Percentiles rank a stretch among this genome's conserved stretches.
phyloP scores from a whole-genome alignment of 2,329 filamentous ascomycete species.

The Fusarium floridanum region DNA sequence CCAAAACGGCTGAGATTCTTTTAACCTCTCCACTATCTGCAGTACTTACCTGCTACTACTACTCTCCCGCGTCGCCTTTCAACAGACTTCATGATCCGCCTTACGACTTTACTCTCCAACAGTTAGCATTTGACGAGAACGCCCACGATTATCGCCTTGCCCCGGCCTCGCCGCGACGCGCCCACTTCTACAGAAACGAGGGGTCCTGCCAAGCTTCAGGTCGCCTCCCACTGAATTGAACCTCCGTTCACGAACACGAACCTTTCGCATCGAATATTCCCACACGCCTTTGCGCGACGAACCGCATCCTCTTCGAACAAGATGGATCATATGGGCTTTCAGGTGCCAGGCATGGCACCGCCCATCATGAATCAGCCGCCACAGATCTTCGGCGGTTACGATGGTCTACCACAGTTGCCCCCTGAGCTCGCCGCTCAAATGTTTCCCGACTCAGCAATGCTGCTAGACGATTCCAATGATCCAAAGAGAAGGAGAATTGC shows the following conservation, averaged over 20 bases:
- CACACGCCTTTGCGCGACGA: not conserved
- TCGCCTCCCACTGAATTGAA: conserved; percentile 25
- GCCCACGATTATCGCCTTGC: not conserved
- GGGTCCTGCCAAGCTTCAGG: not conserved
- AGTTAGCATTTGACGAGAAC: not conserved
- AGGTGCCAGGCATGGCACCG: conserved; percentile 69
- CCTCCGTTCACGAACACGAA: conserved; percentile 16
- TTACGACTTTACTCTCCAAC: conserved; percentile 6
- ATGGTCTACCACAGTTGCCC: conserved; percentile 69
- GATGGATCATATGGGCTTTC: conserved; percentile 67
- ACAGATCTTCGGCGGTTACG: conserved; percentile 77
- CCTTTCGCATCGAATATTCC: conserved; percentile 9
- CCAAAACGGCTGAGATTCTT: conserved; percentile 33
- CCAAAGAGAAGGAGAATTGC: conserved; percentile 91
- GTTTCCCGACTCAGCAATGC: conserved; percentile 67
- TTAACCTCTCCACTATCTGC: conserved; percentile 29
- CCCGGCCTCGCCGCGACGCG: conserved; percentile 10
- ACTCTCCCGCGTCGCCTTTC: not conserved
- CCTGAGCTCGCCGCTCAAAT: conserved; percentile 71
- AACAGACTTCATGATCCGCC: conserved; percentile 12
- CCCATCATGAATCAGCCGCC: conserved; percentile 75
- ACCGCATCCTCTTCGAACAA: conserved; percentile 7
- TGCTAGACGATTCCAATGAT: conserved; percentile 79
- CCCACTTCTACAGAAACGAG: conserved; percentile 6
- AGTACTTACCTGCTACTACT: not conserved